Evolutionary conservation across 2,329 filamentous ascomycete genomes (phyloP), one percentile per base, ranked within the genome.

Genomic region (Hypoxylon sp.): DNA sequence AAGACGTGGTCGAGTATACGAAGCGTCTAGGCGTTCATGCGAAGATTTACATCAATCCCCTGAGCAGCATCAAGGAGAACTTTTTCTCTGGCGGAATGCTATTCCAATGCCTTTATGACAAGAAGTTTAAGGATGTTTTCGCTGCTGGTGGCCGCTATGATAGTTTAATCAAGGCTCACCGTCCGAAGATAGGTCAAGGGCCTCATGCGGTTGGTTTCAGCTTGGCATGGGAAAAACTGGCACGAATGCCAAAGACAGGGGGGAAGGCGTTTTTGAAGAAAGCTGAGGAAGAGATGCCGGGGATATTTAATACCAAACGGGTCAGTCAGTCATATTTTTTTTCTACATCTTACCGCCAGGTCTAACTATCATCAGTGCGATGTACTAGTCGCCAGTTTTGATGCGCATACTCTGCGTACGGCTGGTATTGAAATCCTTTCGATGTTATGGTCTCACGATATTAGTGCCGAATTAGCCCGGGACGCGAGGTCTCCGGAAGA

Each of bases 81-180:
- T 98, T 98, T 78, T 99, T 96, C 79, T 84, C 88, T 17, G 92
- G 92, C 0, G 94, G 94, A 6, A 85, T 98, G 29, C 84, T 98
- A 47, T 98, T 99, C 78, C 93, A 97, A 68, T 98, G 94, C 75
- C 82, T 98, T 1, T 94, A 94, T 70, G 95, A 98, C 78, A 90
- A 88, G 68, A 97, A 94, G 78, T 88, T 91, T 68, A 90, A 88
- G 73, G 92, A 96, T 73, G 93, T 98, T 0, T 94, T 98, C 76
- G 96, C 95, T 5, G 96, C 94, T 33, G 96, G 97, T 55, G 96
- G 96, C 2, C 89, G 96, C 53, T 99, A 99, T 78, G 97, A 99
- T 78, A 89, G 90, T 52, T 83, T 99, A 19, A 95, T 99, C 71
- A 90, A 90, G 77, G 92, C 97, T 67, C 92, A 97, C 76, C 88